phyloP scores from a whole-genome alignment of 1,139 yeast species.

The Dujonia santamariae region DNA sequence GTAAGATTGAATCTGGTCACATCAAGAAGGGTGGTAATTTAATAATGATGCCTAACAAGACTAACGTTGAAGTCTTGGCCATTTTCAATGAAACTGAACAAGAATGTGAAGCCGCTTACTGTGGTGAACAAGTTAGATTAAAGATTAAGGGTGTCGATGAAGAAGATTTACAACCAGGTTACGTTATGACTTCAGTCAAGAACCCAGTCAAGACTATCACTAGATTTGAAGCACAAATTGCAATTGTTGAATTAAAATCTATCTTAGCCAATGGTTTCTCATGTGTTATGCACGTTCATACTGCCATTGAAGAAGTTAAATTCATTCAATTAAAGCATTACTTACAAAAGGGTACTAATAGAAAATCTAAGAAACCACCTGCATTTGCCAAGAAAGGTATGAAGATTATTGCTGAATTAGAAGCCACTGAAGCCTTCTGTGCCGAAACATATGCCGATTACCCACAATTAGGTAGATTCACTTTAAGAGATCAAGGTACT shows the following conservation, averaged over 20 bases:
- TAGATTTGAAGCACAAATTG: conserved; percentile 91
- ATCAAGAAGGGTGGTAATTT: conserved; percentile 75
- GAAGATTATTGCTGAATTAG: conserved; percentile 93
- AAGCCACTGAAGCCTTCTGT: conserved; percentile 82
- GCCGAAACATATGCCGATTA: conserved; percentile 89
- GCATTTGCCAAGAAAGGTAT: conserved; percentile 98
- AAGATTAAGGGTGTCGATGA: conserved; percentile 95
- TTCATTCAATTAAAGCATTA: conserved; percentile 84
- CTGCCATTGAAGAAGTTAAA: conserved; percentile 94
- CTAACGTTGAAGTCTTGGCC: conserved; percentile 75
- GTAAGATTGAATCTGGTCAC: conserved; percentile 95
- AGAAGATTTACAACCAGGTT: conserved; percentile 91
- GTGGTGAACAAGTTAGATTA: conserved; percentile 97
- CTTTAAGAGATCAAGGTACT: conserved; percentile 96
- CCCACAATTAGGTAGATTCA: conserved; percentile 96
- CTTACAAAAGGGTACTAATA: conserved; percentile 93
- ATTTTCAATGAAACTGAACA: conserved; percentile 94
- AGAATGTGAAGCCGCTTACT: conserved; percentile 84
- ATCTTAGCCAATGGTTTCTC: conserved; percentile 93
- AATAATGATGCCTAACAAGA: conserved; percentile 89
- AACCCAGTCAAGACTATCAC: conserved; percentile 91
- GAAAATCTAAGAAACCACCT: conserved; percentile 94
- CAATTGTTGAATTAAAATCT: conserved; percentile 92
- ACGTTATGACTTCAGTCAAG: conserved; percentile 79
- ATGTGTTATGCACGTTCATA: conserved; percentile 98